Evolutionary conservation across 495 filamentous ascomycete genomes (phyloP).

Genomic region (Penicillium coprophilum): DNA sequence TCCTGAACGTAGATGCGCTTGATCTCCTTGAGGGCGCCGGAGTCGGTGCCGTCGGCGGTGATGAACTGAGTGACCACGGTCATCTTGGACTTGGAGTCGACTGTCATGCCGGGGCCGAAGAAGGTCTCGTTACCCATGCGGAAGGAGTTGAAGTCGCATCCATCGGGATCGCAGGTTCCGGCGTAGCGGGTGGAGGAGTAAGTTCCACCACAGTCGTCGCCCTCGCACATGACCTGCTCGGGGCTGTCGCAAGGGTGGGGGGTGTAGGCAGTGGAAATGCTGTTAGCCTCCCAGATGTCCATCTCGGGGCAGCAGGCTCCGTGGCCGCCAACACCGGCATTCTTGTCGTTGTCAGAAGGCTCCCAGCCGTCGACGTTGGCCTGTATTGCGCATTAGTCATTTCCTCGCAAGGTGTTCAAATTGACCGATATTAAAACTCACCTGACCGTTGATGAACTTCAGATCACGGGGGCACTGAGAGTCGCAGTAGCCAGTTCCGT

Average conservation of each 20-base stretch:
- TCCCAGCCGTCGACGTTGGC: slow-evolving; percentile 63
- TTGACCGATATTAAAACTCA: neutral
- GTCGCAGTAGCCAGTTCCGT: slow-evolving; percentile 78
- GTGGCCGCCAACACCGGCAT: slow-evolving; percentile 58
- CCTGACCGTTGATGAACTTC: slow-evolving; percentile 67
- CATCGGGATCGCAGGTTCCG: slow-evolving; percentile 70
- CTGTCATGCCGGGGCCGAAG: slow-evolving; percentile 58
- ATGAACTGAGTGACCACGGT: slow-evolving; percentile 74
- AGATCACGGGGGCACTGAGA: slow-evolving; percentile 66
- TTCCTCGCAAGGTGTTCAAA: neutral
- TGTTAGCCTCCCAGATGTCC: slow-evolving; percentile 74
- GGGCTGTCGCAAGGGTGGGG: slow-evolving; percentile 63
- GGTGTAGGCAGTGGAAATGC: slow-evolving; percentile 55
- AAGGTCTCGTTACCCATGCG: slow-evolving; percentile 61
- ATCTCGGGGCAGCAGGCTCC: slow-evolving; percentile 73
- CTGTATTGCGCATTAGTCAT: slow-evolving; percentile 3
- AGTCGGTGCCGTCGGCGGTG: slow-evolving; percentile 53
- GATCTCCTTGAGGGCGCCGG: slow-evolving; percentile 60
- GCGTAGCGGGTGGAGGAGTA: slow-evolving; percentile 44
- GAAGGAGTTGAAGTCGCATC: slow-evolving; percentile 80
- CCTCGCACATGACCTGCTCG: slow-evolving; percentile 57
- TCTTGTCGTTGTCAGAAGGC: slow-evolving; percentile 56
- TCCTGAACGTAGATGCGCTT: slow-evolving; percentile 71
- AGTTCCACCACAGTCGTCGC: slow-evolving; percentile 53
- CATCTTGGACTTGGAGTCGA: slow-evolving; percentile 63